phyloP scores from a whole-genome alignment of 1,284 basidiomycete species.

The Pascua guehoae region DNA sequence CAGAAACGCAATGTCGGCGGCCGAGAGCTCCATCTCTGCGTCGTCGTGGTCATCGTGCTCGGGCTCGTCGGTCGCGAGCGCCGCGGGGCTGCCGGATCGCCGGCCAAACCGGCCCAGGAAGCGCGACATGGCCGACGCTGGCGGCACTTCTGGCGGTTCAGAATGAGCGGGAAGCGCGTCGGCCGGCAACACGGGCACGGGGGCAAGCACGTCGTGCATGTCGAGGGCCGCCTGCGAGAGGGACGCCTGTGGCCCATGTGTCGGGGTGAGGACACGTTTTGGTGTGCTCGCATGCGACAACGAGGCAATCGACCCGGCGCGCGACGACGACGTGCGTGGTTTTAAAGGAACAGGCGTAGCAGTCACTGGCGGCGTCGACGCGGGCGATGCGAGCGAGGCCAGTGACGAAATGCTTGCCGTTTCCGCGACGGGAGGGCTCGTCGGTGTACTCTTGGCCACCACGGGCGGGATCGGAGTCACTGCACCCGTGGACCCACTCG shows the following conservation, averaged over 20 bases:
- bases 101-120: constrained; percentile 38
- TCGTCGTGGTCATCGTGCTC: neutral
- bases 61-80: constrained; percentile 2
- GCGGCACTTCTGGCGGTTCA: constrained; percentile 10
- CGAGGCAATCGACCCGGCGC: neutral
- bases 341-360: neutral
- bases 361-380: too few relatives aligned
- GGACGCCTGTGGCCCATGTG: too few relatives aligned
- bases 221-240: too few relatives aligned
- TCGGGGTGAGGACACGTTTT: too few relatives aligned
- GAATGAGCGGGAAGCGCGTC: constrained; percentile 12
- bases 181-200: constrained; percentile 5
- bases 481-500: too few relatives aligned
- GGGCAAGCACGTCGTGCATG: too few relatives aligned
- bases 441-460: too few relatives aligned
- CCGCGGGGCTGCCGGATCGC: constrained; percentile 3
- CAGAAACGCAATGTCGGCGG: constrained; percentile 47
- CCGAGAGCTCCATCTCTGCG: constrained; percentile 41
- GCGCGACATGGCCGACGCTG: constrained; percentile 43
- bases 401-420: too few relatives aligned
- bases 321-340: neutral
- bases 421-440: too few relatives aligned
- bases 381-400: too few relatives aligned
- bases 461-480: too few relatives aligned
- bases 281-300: neutral